A percentile compares a stretch with the other conserved stretches of the same genome.
These are phyloP conservation scores for Alternaria panax DNA, from an alignment of 2,329 filamentous ascomycete species.

Conservation along the genomic window DNA sequence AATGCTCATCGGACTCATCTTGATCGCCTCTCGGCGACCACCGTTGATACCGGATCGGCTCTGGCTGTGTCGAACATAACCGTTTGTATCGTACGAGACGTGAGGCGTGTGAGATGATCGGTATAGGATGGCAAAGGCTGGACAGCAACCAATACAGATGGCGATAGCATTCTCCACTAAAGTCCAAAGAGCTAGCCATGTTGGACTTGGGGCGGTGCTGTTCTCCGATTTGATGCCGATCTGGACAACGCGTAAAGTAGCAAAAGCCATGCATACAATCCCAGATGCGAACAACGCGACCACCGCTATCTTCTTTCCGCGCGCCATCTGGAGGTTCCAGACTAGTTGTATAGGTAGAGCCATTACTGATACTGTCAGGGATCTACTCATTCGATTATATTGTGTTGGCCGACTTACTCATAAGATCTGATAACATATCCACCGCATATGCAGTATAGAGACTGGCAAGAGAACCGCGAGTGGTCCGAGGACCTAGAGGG, in stretches of 20 bases:
- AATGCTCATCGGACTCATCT: background rate
- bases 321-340: slow-evolving; percentile 46
- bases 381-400: too few species aligned
- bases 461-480: slow-evolving; percentile 37
- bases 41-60: slow-evolving; percentile 2
- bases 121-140: slow-evolving; percentile 28
- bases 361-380: slow-evolving; percentile 41
- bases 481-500: slow-evolving; percentile 28
- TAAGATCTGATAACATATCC: slow-evolving; percentile 46
- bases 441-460: slow-evolving; percentile 45
- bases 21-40: background rate
- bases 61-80: slow-evolving; percentile 19
- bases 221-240: slow-evolving; percentile 30
- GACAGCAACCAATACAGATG: slow-evolving; percentile 35
- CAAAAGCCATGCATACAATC: slow-evolving; percentile 32
- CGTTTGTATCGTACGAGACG: slow-evolving; percentile 18
- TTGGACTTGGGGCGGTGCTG: slow-evolving; percentile 33
- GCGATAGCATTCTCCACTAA: slow-evolving; percentile 45
- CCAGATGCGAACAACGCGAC: slow-evolving; percentile 35
- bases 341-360: slow-evolving; percentile 48
- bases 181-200: slow-evolving; percentile 49
- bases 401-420: slow-evolving; percentile 29
- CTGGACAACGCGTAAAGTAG: slow-evolving; percentile 40
- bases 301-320: slow-evolving; percentile 45
- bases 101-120: slow-evolving; percentile 17